Conservation (phyloP, 1,284 basidiomycete species). For the Leucoagaricus sp. region DNA sequence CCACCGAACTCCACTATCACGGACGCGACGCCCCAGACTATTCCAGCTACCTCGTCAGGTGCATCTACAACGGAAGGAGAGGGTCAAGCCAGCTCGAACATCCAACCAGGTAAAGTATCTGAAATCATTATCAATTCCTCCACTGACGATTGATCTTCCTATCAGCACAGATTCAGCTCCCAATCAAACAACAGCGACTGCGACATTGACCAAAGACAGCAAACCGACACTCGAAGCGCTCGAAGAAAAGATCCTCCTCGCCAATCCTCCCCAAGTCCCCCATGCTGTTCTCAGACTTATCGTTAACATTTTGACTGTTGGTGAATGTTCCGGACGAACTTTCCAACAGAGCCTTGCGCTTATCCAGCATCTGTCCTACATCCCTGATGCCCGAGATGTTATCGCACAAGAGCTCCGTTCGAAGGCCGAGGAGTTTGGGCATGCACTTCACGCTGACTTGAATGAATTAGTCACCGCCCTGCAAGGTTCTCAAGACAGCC, state of each 20-base stretch:
- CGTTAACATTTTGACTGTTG: constrained; percentile 91
- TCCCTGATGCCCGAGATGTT: constrained; percentile 85
- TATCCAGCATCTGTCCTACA: constrained; percentile 87
- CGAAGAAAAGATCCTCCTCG: constrained; percentile 67
- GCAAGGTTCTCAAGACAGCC: constrained; percentile 37
- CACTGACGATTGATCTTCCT: not conserved
- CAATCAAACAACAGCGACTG: constrained; percentile 17
- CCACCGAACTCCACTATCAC: not conserved
- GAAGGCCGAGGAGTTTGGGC: constrained; percentile 86
- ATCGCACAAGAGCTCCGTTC: constrained; percentile 84
- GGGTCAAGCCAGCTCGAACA: not conserved
- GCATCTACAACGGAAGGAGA: not conserved
- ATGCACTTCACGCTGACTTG: constrained; percentile 72
- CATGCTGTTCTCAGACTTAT: constrained; percentile 81
- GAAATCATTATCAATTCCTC: not conserved
- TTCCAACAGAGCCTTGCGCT: constrained; percentile 90
- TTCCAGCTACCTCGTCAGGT: not conserved
- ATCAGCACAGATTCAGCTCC: constrained; percentile 16
- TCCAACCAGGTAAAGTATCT: constrained; percentile 5
- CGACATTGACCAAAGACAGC: constrained; percentile 26
- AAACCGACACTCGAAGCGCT: constrained; percentile 40
- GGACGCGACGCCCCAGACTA: not conserved
- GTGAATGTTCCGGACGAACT: constrained; percentile 93
- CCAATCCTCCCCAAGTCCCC: constrained; percentile 82
- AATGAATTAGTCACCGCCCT: constrained; percentile 73